These are phyloP conservation scores for Melanogaster broomeanus DNA, from an alignment of 768 basidiomycete genomes.

Conservation along the genomic window DNA sequence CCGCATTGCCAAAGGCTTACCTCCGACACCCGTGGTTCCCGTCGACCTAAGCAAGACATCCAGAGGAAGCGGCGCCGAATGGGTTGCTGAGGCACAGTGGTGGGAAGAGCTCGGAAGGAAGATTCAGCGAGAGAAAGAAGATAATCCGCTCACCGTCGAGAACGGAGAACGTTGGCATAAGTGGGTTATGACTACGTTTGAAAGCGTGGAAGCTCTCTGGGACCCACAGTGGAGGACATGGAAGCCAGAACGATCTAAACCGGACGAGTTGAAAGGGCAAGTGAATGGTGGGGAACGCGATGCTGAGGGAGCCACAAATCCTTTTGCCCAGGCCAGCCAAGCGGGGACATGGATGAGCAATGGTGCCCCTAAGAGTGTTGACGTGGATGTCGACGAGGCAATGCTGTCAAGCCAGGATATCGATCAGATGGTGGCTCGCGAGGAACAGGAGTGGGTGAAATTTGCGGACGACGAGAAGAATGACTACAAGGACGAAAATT, in stretches of 20 bases:
- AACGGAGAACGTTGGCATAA: conserved; percentile 55
- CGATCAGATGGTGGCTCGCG: conserved; percentile 21
- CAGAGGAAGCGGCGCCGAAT: conserved; percentile 57
- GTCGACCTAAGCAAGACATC: conserved; percentile 65
- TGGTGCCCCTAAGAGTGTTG: conserved; percentile 6
- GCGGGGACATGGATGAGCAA: conserved; percentile 10
- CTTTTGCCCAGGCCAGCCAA: conserved; percentile 24
- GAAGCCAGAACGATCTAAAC: conserved; percentile 40
- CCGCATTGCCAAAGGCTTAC: conserved; percentile 62
- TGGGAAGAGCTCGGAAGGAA: conserved; percentile 71
- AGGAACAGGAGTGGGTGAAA: conserved; percentile 23
- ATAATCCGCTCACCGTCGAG: conserved; percentile 24
- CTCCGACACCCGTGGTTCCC: conserved; percentile 74
- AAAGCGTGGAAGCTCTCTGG: conserved; percentile 90
- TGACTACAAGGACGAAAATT: conserved; percentile 15
- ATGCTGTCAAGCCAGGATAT: conserved; percentile 37
- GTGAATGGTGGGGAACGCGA: conserved; percentile 26
- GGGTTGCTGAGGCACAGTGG: conserved; percentile 73
- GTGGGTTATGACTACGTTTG: conserved; percentile 85
- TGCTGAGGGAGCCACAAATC: conserved; percentile 17
- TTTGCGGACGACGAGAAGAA: conserved; percentile 5
- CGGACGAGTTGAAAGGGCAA: conserved; percentile 19
- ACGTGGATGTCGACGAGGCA: conserved; percentile 32
- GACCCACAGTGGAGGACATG: conserved; percentile 59
- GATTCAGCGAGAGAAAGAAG: conserved; percentile 49